phyloP scores from a whole-genome alignment of 345 rosid species.

The Moricandia moricandioides region DNA sequence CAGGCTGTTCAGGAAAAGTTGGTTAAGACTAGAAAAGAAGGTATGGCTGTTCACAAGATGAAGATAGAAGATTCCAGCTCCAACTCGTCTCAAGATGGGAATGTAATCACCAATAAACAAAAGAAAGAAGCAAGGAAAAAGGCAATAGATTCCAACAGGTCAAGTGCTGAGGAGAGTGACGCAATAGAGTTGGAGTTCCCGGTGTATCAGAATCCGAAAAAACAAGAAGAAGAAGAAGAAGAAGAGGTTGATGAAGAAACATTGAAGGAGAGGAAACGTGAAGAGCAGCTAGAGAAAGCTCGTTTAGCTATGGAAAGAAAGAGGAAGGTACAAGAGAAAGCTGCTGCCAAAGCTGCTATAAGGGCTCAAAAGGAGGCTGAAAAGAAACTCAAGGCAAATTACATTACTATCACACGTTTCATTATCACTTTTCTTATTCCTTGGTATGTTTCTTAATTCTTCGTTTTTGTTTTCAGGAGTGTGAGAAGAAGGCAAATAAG shows the following conservation, averaged over 20 bases:
- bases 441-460: not conserved
- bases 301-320: slow-evolving; percentile 90
- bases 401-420: not conserved
- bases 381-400: slow-evolving; percentile 80
- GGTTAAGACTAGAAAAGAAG: slow-evolving; percentile 36
- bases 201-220: slow-evolving; percentile 34
- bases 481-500: slow-evolving; percentile 88
- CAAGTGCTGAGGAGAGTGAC: slow-evolving; percentile 42
- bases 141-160: slow-evolving; percentile 33
- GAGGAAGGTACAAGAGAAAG: slow-evolving; percentile 84
- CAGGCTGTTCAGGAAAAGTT: slow-evolving; percentile 38
- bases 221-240: slow-evolving; percentile 44
- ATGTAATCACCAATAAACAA: slow-evolving; percentile 34
- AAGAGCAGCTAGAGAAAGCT: slow-evolving; percentile 80
- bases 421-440: not conserved
- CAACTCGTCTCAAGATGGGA: slow-evolving; percentile 42
- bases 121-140: slow-evolving; percentile 46
- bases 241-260: slow-evolving; percentile 61
- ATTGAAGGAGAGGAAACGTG: slow-evolving; percentile 79
- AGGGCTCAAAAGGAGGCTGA: slow-evolving; percentile 95
- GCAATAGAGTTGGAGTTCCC: slow-evolving; percentile 39
- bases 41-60: slow-evolving; percentile 37
- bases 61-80: slow-evolving; percentile 56
- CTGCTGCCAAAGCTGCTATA: slow-evolving; percentile 80
- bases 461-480: slow-evolving; percentile 53